phyloP scores from a whole-genome alignment of 2,329 filamentous ascomycete genomes.

The Fusarium camptoceras region DNA sequence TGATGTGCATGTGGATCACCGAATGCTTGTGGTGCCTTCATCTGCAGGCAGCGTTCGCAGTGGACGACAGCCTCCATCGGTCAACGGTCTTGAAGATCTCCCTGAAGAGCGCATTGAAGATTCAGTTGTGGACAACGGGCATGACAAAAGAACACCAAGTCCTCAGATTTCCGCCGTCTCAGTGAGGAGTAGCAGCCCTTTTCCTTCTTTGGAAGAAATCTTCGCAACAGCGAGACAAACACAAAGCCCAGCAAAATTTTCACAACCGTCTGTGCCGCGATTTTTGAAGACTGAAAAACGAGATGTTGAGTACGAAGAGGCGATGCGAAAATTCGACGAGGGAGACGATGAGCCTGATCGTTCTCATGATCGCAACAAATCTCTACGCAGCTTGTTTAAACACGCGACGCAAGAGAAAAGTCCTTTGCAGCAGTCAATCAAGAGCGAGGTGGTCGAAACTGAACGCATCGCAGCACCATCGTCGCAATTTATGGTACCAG shows the following conservation, averaged over 20 bases:
- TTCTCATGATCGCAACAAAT: slow-evolving; percentile 42
- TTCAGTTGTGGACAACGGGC: slow-evolving; percentile 34
- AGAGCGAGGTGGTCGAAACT: slow-evolving; percentile 12
- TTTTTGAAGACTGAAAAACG: slow-evolving; percentile 43
- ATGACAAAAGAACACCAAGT: slow-evolving; percentile 27
- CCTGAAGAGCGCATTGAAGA: slow-evolving; percentile 40
- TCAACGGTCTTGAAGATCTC: slow-evolving; percentile 51
- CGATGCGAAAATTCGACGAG: slow-evolving; percentile 57
- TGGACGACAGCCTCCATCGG: slow-evolving; percentile 63
- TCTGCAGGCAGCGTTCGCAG: slow-evolving; percentile 57
- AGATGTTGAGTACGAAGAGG: slow-evolving; percentile 58
- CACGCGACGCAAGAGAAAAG: slow-evolving; percentile 47
- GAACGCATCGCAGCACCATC: slow-evolving; percentile 17
- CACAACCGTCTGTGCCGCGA: slow-evolving; percentile 43
- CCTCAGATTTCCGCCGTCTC: slow-evolving; percentile 34
- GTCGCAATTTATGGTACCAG: slow-evolving; percentile 43
- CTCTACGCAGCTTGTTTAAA: slow-evolving; percentile 48
- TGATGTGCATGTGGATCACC: slow-evolving; percentile 11
- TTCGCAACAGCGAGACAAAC: slow-evolving; percentile 56
- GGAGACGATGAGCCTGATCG: slow-evolving; percentile 47
- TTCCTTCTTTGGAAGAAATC: slow-evolving; percentile 54
- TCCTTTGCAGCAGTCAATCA: slow-evolving; percentile 7
- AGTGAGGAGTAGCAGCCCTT: slow-evolving; percentile 50
- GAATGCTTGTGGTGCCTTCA: slow-evolving; percentile 26
- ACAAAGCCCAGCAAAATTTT: slow-evolving; percentile 50